Evolutionary conservation across 345 rosid species (phyloP), one percentile per base, ranked within the genome.

Genomic region (Raphanus raphanistrum): DNA sequence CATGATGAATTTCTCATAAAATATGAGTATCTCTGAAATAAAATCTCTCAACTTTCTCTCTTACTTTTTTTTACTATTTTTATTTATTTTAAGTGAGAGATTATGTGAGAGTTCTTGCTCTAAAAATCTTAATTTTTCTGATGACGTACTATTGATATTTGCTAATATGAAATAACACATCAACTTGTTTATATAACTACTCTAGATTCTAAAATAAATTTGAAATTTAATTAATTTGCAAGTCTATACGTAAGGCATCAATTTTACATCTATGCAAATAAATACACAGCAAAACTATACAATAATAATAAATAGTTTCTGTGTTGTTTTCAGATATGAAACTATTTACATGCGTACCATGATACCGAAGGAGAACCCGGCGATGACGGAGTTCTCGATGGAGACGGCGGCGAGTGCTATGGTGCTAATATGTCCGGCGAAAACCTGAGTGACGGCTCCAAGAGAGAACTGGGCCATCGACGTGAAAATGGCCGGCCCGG

Each of bases 401-500:
- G 89, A 87, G 60, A 88, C 80, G 10, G 95, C 84, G 38, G 95
- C 95, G 33, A 90, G 87, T 27, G 86, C 80, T 12, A 88, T 79
- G 29, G 87, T 89, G 35, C 90, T 90, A 21, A 90, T 85, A 74
- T 85, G 92, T 64, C 92, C 90, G 2, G 90, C 90, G 26, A 87
- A 88, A 31, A 88, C 87, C 70, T 90, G 89, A 62, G 90, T 84
- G 74, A 88, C 12, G 17, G 89, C 72, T 82, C 84, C 84, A 67
- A 86, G 87, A 67, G 89, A 70, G 72, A 41, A 88, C n/a, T 86
- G 55, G 0, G 90, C 82, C 36, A 85, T 8, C n/a, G 89, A 76
- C 70, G 85, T 81, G 77, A 88, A 83, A 60, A 88, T 88, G 68
- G 92, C 85, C 0, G 94, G 94, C 2, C 92, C 92, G 1, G 84